Percentiles rank a stretch among this genome's conserved stretches.
These are phyloP conservation scores for Colletotrichum liaoningense DNA, from an alignment of 2,329 filamentous ascomycete genomes.

Conservation along the genomic window DNA sequence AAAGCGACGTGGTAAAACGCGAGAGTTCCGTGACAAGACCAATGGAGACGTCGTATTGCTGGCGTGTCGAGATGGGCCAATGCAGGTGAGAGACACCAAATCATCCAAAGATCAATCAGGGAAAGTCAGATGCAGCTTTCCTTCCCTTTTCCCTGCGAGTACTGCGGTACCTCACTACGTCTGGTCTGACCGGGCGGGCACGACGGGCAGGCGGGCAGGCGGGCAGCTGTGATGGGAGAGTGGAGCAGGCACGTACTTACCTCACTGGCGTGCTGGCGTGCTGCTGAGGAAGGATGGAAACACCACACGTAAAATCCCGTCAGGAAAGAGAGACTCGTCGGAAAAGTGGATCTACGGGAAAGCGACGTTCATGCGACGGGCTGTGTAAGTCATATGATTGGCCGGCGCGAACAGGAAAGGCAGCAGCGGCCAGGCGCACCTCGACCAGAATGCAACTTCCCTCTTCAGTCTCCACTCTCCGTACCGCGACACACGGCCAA, in stretches of 20 bases:
- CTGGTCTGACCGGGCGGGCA: not conserved
- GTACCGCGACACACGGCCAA: constrained; percentile 18
- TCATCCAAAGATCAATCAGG: not conserved
- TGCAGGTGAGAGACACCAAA: constrained; percentile 18
- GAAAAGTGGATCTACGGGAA: not conserved
- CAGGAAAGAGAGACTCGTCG: not conserved
- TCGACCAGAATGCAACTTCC: constrained; percentile 27
- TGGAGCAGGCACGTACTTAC: not conserved
- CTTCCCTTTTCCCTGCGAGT: not conserved
- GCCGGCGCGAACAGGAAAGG: not conserved
- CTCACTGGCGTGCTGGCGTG: too few species aligned
- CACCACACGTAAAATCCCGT: not conserved
- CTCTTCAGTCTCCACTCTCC: not conserved
- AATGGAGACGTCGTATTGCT: constrained; percentile 7
- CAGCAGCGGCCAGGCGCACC: not conserved
- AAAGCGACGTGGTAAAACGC: constrained; percentile 29
- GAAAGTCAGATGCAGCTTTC: constrained; percentile 1
- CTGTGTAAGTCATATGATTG: constrained; percentile 3
- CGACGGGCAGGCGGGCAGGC: not conserved
- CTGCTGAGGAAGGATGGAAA: not conserved
- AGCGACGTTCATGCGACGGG: constrained; percentile 24
- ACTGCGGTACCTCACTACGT: not conserved
- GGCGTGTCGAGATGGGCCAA: constrained; percentile 5
- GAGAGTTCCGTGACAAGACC: constrained; percentile 22
- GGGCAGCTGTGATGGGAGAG: not conserved